These are phyloP conservation scores for Chloranthus sessilifolius DNA, from an alignment of 164 flowering plant genomes.

Conservation along the genomic window DNA sequence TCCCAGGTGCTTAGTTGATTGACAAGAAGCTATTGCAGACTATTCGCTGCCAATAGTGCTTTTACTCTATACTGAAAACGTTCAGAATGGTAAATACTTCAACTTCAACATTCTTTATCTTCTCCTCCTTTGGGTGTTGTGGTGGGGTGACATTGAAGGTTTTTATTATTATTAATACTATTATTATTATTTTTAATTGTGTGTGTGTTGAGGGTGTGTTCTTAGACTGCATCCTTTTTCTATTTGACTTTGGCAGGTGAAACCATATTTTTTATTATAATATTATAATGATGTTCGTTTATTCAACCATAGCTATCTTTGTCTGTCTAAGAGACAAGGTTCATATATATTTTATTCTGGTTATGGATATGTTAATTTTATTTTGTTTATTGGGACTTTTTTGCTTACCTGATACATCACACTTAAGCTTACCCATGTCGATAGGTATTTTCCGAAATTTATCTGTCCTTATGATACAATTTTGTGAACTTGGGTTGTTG, in stretches of 20 bases:
- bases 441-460: background rate
- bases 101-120: background rate
- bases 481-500: too few species aligned
- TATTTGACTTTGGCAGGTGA: too few species aligned
- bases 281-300: background rate
- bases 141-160: background rate
- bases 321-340: background rate
- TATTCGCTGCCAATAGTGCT: background rate
- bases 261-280: background rate
- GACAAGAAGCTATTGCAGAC: background rate
- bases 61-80: background rate
- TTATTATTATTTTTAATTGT: too few species aligned
- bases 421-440: background rate
- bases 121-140: background rate
- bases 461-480: background rate
- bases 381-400: background rate
- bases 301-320: background rate
- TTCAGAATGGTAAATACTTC: constrained; percentile 8
- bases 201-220: too few species aligned
- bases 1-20: background rate
- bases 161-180: too few species aligned
- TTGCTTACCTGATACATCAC: background rate
- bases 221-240: too few species aligned
- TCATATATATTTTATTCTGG: background rate
- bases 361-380: background rate